A percentile compares a stretch with the other conserved stretches of the same genome.
These are phyloP conservation scores for Jatropha podagrica DNA, from an alignment of 441 rosid genomes.

Conservation along the genomic window DNA sequence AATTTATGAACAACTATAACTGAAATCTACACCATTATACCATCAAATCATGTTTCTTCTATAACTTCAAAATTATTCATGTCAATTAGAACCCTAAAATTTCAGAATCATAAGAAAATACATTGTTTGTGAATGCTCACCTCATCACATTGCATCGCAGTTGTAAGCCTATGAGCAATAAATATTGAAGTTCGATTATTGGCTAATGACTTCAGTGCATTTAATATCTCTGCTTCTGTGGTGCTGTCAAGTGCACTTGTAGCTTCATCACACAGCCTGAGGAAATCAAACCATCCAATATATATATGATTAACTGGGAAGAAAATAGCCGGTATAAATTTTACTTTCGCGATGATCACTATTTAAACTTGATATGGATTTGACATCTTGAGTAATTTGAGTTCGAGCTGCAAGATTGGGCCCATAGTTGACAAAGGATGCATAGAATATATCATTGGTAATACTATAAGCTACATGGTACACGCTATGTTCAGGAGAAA, in stretches of 20 bases:
- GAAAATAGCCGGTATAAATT: not conserved
- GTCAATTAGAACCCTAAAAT: not conserved
- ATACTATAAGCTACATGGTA: not conserved
- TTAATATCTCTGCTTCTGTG: slow-evolving; percentile 96
- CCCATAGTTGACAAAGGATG: not conserved
- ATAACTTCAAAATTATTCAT: not conserved
- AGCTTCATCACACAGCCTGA: slow-evolving; percentile 98
- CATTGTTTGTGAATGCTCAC: slow-evolving; percentile 31
- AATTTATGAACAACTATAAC: too few relatives aligned
- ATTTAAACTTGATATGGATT: not conserved
- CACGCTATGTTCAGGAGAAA: not conserved
- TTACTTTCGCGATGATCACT: not conserved
- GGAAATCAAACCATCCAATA: slow-evolving; percentile 21
- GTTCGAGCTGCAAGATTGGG: not conserved
- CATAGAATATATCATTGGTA: not conserved
- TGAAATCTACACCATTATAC: not conserved
- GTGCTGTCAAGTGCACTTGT: slow-evolving; percentile 99
- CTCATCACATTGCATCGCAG: slow-evolving; percentile 99
- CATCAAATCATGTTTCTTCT: not conserved
- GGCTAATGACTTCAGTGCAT: slow-evolving; percentile 79
- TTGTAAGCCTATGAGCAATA: slow-evolving; percentile 96
- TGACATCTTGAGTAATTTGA: not conserved
- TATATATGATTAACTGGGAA: not conserved
- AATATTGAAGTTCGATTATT: slow-evolving; percentile 86
- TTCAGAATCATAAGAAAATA: slow-evolving; percentile 8